phyloP scores from a whole-genome alignment of 78 protist genomes.

The Speleostelium caveatum region DNA sequence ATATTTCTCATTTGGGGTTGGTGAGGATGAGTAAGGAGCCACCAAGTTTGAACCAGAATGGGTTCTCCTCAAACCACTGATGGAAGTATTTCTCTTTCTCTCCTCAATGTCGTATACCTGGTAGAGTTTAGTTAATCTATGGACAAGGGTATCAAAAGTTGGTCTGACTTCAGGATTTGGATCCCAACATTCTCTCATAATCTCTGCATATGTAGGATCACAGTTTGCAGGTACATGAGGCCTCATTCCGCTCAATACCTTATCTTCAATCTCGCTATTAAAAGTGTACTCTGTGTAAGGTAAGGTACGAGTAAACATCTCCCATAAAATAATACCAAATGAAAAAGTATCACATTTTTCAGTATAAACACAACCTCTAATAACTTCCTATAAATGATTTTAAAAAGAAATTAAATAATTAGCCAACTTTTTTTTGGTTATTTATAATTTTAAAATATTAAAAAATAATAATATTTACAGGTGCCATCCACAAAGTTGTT shows the following conservation, averaged over 20 bases:
- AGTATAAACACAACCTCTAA: slow-evolving; percentile 35
- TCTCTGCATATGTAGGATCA: neutral
- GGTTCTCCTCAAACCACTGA: slow-evolving; percentile 44
- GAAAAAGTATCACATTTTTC: slow-evolving; percentile 72
- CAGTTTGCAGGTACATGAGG: slow-evolving; percentile 48
- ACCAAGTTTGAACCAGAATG: slow-evolving; percentile 28
- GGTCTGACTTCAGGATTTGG: slow-evolving; percentile 36
- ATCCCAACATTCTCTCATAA: slow-evolving; percentile 54
- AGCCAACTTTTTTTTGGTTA: too few relatives aligned
- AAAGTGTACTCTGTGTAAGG: slow-evolving; percentile 37
- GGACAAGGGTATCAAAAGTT: slow-evolving; percentile 38
- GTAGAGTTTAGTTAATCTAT: slow-evolving; percentile 13
- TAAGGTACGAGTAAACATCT: slow-evolving; percentile 48
- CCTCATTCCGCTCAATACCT: slow-evolving; percentile 34
- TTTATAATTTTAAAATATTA: too few relatives aligned
- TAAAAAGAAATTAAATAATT: too few relatives aligned
- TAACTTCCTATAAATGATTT: too few relatives aligned
- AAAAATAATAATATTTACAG: too few relatives aligned
- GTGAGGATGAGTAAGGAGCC: neutral
- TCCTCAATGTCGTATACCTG: slow-evolving; percentile 22
- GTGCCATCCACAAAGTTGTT: slow-evolving; percentile 77
- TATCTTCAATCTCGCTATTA: slow-evolving; percentile 43
- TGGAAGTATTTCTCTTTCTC: slow-evolving; percentile 51
- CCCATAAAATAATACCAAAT: slow-evolving; percentile 72
- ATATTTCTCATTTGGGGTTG: neutral